These are phyloP conservation scores for Clonostachys byssicola DNA, from an alignment of 2,329 filamentous ascomycete genomes.

Conservation along the genomic window DNA sequence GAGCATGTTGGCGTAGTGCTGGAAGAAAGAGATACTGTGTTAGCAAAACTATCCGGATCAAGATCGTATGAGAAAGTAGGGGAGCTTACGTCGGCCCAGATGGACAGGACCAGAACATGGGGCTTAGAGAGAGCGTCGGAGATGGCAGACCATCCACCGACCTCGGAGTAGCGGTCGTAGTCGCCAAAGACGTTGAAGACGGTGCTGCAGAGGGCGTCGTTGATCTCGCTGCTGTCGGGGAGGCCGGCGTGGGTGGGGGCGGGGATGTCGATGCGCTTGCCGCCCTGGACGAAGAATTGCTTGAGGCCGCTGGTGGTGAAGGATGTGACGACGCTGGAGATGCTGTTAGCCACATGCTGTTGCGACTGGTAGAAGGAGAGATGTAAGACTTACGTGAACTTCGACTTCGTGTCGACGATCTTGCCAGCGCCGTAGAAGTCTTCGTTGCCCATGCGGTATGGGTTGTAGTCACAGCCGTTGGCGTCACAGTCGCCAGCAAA, in stretches of 20 bases:
- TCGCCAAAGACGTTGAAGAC: conserved; percentile 53
- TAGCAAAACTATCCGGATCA: not conserved
- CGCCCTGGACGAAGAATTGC: conserved; percentile 58
- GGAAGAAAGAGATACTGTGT: conserved; percentile 53
- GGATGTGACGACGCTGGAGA: conserved; percentile 52
- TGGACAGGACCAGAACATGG: conserved; percentile 62
- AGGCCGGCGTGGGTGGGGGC: conserved; percentile 24
- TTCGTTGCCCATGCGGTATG: conserved; percentile 56
- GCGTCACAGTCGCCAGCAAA: conserved; percentile 58
- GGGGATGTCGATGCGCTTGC: conserved; percentile 42
- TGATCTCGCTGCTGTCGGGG: conserved; percentile 57
- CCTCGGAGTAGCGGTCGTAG: conserved; percentile 40
- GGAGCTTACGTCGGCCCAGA: conserved; percentile 38
- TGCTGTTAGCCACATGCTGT: not conserved
- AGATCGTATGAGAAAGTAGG: not conserved
- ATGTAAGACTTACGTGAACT: conserved; percentile 34
- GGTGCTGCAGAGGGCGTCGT: conserved; percentile 49
- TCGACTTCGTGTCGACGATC: conserved; percentile 56
- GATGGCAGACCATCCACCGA: conserved; percentile 54
- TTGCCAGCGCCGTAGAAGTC: conserved; percentile 56
- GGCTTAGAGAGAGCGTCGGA: conserved; percentile 46
- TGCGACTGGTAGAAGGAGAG: not conserved
- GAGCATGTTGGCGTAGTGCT: conserved; percentile 58
- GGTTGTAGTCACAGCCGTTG: conserved; percentile 63
- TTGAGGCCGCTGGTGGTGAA: conserved; percentile 46